phyloP scores from a whole-genome alignment of 768 basidiomycete species.

The Glaciozyma martinii region DNA sequence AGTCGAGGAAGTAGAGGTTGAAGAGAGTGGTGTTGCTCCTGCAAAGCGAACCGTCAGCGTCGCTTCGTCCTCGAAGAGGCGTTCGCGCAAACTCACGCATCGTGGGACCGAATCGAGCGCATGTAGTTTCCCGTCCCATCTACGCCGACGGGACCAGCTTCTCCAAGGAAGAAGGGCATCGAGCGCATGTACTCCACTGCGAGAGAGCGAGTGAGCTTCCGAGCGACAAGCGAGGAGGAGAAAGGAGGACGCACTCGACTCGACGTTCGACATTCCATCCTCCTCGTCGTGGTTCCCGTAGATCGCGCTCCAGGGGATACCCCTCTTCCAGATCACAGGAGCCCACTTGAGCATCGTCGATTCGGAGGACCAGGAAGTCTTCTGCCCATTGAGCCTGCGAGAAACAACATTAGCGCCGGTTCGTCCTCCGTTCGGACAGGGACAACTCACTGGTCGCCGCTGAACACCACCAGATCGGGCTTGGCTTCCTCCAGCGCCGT shows the following conservation, averaged over 20 bases:
- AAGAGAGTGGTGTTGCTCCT: conserved; percentile 25
- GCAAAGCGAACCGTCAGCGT: neutral
- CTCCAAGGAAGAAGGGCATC: conserved; percentile 75
- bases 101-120: conserved; percentile 21
- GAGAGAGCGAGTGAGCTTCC: conserved; percentile 45
- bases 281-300: conserved; percentile 94
- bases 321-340: conserved; percentile 58
- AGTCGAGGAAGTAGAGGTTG: conserved; percentile 36
- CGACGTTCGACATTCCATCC: conserved; percentile 54
- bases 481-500: conserved; percentile 66
- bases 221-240: conserved; percentile 74
- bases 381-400: conserved; percentile 66
- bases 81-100: neutral
- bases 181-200: conserved; percentile 59
- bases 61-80: neutral
- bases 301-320: conserved; percentile 81
- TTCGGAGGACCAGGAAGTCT: conserved; percentile 77
- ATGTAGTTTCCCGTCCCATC: conserved; percentile 84
- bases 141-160: conserved; percentile 69
- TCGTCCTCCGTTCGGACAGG: neutral
- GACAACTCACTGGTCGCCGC: conserved; percentile 61
- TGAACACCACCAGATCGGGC: conserved; percentile 85
- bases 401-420: too few relatives aligned
- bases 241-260: conserved; percentile 52
- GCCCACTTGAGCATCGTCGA: conserved; percentile 86